Evolutionary conservation across 805 yeast species (phyloP), one percentile per base, ranked within the genome.

Genomic region (Wickerhamomyces xylosicus): DNA sequence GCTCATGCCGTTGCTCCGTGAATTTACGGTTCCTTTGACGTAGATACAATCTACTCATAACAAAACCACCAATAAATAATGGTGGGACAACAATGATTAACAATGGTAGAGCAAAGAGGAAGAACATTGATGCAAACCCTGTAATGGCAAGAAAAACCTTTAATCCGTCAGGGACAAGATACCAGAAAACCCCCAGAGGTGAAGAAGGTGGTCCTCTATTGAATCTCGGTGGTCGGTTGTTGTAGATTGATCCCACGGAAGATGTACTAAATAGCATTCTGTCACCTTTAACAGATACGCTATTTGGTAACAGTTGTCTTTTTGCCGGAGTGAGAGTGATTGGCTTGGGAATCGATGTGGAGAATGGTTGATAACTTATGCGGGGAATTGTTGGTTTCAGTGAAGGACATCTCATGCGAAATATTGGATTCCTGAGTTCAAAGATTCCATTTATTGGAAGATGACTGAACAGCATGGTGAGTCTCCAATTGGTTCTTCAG

Each of bases 21-120:
- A 53, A 40, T 3, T 45, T 52, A 2, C 20, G 22, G 2, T 36
- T 31, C 27, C 49, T 34, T 15, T 38, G 46, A 27, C 43, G 43
- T 14, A 37, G 16, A 10, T 28, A 31, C 19, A 41, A 31, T 19
- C 39, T 46, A 4, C 39, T 27, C 8, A 47, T 3, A 14, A 53
- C 35, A 27, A 42, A 42, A 8, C 48, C 49, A 33, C 51, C 53
- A 19, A 50, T 31, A 15, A 49, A 27, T 36, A 53, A 28, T 1
- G 56, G 56, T 3, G 57, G 57, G 1, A 46, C 38, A 1, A 49
- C 42, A 17, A 52, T 43, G 31, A 53, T 46, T 29, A 53, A 36
- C 22, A 53, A 19, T 1, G 57, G 56, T 13, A 25, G 14, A 10
- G 29, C 14, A 4, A 13, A 4, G 14, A 25, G 13, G 29, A 25